phyloP scores from a whole-genome alignment of 2,329 filamentous ascomycete species.

The Colletotrichum gloeosporioides region DNA sequence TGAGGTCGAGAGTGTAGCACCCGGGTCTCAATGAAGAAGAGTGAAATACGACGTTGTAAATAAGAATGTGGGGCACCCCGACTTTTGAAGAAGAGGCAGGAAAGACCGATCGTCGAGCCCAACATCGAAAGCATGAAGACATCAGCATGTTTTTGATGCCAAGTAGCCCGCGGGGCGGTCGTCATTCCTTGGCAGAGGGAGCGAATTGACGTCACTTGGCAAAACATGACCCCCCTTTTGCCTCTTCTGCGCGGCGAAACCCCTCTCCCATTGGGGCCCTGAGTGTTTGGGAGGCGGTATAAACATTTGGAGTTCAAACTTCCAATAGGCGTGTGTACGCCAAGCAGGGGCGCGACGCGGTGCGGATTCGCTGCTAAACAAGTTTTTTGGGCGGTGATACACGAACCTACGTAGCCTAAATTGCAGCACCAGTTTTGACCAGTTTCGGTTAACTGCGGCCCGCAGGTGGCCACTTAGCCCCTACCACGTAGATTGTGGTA shows the following conservation, averaged over 20 bases:
- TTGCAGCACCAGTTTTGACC: not conserved
- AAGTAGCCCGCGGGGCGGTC: not conserved
- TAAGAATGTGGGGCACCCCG: not conserved
- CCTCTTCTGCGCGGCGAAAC: not conserved
- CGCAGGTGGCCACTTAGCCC: not conserved
- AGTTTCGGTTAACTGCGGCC: not conserved
- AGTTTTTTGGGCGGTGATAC: not conserved
- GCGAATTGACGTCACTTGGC: not conserved
- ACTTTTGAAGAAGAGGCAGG: not conserved
- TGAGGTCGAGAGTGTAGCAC: not conserved
- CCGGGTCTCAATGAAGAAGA: not conserved
- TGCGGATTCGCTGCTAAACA: not conserved
- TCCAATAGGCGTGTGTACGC: not conserved
- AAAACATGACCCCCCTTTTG: not conserved
- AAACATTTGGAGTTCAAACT: not conserved
- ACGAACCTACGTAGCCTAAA: not conserved
- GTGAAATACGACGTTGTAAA: not conserved
- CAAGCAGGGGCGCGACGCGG: not conserved
- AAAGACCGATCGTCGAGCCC: not conserved
- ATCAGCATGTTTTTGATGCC: not conserved
- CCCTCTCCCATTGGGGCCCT: not conserved
- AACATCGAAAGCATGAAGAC: not conserved
- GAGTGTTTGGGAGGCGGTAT: not conserved
- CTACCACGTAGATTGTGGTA: not conserved
- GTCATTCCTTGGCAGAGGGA: not conserved